These are phyloP conservation scores for Colletotrichum sp. DNA, from an alignment of 2,329 filamentous ascomycete genomes.

Conservation along the genomic window DNA sequence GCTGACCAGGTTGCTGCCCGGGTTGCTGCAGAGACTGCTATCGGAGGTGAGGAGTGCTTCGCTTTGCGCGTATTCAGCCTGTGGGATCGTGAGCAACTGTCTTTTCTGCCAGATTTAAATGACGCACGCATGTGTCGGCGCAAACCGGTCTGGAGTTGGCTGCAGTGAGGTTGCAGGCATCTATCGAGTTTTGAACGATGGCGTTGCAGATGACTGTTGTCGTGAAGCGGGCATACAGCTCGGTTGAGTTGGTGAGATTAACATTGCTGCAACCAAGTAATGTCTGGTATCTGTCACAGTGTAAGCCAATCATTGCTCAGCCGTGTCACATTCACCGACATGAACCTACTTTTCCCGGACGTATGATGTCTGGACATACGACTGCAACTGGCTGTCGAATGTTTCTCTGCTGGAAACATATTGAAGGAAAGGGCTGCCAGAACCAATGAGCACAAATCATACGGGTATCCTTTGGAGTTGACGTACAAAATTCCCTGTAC, in stretches of 20 bases:
- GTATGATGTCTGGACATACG: slow-evolving; percentile 78
- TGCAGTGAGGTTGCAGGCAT: slow-evolving; percentile 69
- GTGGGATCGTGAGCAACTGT: slow-evolving; percentile 29
- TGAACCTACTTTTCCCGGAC: slow-evolving; percentile 76
- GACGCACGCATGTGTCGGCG: slow-evolving; percentile 82
- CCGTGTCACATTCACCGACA: neutral
- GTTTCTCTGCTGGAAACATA: slow-evolving; percentile 76
- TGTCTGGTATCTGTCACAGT: slow-evolving; percentile 71
- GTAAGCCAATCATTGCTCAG: neutral
- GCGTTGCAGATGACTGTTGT: slow-evolving; percentile 92
- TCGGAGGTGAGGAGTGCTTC: slow-evolving; percentile 86
- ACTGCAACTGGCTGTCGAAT: slow-evolving; percentile 77
- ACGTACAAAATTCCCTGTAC: slow-evolving; percentile 70
- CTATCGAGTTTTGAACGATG: slow-evolving; percentile 87
- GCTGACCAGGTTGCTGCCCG: slow-evolving; percentile 67
- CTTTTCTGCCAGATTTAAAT: neutral
- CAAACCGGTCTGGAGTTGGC: slow-evolving; percentile 77
- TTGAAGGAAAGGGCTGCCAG: slow-evolving; percentile 78
- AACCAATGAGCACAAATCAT: slow-evolving; percentile 21
- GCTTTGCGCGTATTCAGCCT: slow-evolving; percentile 85
- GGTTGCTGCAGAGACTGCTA: slow-evolving; percentile 71
- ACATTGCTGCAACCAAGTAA: slow-evolving; percentile 82
- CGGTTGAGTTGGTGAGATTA: slow-evolving; percentile 77
- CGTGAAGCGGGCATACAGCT: slow-evolving; percentile 92
- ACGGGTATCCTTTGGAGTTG: neutral